A percentile compares a stretch with the other conserved stretches of the same genome.
Conservation (phyloP, 306 rosid genomes). For the Medicago truncatula region MtrunA17r5.0-ANR NC_053042.1:54814001-54814500, state of each 20-base stretch:
- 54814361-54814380: neutral
- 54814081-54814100: conserved; percentile 46
- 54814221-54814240: neutral
- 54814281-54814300: too few species aligned
- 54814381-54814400: neutral
- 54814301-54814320: neutral
- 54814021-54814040: conserved; percentile 39
- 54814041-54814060: conserved; percentile 42
- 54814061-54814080: conserved; percentile 46
- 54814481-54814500: too few species aligned
- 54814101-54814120: conserved; percentile 50
- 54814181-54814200: neutral
- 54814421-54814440: too few species aligned
- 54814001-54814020: conserved; percentile 33
- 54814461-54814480: too few species aligned
- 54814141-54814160: conserved; percentile 56
- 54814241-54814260: too few species aligned
- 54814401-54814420: too few species aligned
- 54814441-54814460: too few species aligned
- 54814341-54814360: too few species aligned
- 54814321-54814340: neutral
- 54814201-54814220: neutral
- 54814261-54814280: too few species aligned
- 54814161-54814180: conserved; percentile 28
- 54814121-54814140: conserved; percentile 57